phyloP scores from a whole-genome alignment of 2,329 filamentous ascomycete species.

The Fusarium sp. region DNA sequence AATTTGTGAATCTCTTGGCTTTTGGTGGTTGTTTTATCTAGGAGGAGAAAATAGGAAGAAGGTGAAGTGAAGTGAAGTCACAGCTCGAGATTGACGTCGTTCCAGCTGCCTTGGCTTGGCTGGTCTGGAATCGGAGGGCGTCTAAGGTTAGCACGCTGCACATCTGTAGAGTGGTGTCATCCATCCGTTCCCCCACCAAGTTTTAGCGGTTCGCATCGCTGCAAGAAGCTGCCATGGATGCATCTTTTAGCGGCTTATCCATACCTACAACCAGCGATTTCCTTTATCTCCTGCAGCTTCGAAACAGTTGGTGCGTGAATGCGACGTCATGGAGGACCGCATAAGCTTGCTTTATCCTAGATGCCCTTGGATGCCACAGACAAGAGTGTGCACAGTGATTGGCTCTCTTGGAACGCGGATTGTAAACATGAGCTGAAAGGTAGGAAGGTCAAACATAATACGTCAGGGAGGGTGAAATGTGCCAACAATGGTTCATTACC shows the following conservation, averaged over 20 bases:
- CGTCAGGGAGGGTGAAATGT: conserved; percentile 32
- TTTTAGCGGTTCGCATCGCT: conserved; percentile 24
- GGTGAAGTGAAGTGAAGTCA: conserved; percentile 19
- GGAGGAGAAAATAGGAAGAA: conserved; percentile 12
- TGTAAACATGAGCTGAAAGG: conserved; percentile 1
- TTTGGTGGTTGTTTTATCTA: conserved; percentile 14
- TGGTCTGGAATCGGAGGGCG: conserved; percentile 36
- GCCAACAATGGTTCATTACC: conserved; percentile 12
- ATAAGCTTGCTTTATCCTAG: conserved; percentile 45
- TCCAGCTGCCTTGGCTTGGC: conserved; percentile 35
- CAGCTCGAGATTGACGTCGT: conserved; percentile 29
- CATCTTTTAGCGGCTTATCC: too few species aligned
- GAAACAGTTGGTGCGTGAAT: conserved; percentile 37
- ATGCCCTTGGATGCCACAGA: conserved; percentile 23
- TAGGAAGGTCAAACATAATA: conserved; percentile 33
- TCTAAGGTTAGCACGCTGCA: conserved; percentile 31
- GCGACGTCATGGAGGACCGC: conserved; percentile 46
- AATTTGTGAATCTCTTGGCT: conserved; percentile 29
- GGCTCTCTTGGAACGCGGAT: conserved; percentile 9
- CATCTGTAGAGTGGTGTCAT: conserved; percentile 44
- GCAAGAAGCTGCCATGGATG: conserved; percentile 8
- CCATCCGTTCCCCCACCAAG: conserved; percentile 31
- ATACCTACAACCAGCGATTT: conserved; percentile 19
- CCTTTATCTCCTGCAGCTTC: conserved; percentile 33
- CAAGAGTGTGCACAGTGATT: conserved; percentile 27